These are phyloP conservation scores for Morella rubra DNA, from an alignment of 306 rosid genomes.

Conservation along the genomic window DNA sequence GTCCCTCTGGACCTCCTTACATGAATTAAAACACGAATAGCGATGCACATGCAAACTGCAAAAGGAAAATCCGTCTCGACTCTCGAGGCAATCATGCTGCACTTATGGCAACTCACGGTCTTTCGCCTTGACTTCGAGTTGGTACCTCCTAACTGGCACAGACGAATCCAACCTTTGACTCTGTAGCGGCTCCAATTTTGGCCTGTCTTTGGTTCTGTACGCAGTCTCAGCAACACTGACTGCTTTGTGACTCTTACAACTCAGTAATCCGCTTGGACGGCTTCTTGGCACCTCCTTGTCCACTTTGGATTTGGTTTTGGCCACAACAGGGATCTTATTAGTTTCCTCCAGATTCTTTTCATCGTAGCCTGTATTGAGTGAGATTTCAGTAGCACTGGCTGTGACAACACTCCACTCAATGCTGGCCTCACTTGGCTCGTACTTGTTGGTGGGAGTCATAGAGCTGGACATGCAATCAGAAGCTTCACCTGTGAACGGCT, in stretches of 20 bases:
- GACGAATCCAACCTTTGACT: conserved; percentile 20
- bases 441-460: conserved; percentile 24
- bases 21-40: not conserved
- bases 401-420: conserved; percentile 43
- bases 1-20: not conserved
- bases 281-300: conserved; percentile 17
- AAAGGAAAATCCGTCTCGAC: not conserved
- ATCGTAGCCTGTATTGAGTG: conserved; percentile 19
- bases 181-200: conserved; percentile 9
- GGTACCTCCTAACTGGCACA: not conserved
- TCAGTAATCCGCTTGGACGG: conserved; percentile 23
- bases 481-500: conserved; percentile 23
- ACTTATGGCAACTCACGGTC: not conserved
- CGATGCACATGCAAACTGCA: not conserved
- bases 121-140: not conserved
- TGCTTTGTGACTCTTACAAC: conserved; percentile 37
- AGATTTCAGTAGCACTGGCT: conserved; percentile 25
- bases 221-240: conserved; percentile 33
- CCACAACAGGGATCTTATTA: not conserved
- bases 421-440: conserved; percentile 43
- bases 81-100: not conserved
- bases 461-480: conserved; percentile 31
- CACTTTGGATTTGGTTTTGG: conserved; percentile 11
- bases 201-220: conserved; percentile 15
- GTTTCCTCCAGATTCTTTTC: conserved; percentile 30